phyloP scores from a whole-genome alignment of 371 early-diverging fungal genomes.

The Mycotypha africana region DNA sequence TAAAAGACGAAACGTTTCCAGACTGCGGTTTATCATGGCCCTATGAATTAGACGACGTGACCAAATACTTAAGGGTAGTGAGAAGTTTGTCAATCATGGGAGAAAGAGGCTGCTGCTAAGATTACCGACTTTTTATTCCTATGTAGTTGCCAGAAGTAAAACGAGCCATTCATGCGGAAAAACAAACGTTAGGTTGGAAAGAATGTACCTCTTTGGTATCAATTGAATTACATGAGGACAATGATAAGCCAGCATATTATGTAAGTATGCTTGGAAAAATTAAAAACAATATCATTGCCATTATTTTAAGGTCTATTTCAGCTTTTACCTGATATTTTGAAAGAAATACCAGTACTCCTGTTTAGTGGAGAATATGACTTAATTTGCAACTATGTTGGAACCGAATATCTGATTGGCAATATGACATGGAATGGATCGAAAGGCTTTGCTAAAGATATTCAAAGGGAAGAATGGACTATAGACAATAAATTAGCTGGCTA shows the following conservation, averaged over 20 bases:
- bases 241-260: slow-evolving; percentile 40
- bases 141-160: slow-evolving; percentile 50
- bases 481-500: slow-evolving; percentile 53
- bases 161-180: slow-evolving; percentile 54
- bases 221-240: slow-evolving; percentile 39
- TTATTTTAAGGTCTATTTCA: slow-evolving; percentile 1
- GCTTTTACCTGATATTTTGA: slow-evolving; percentile 50
- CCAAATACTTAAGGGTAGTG: slow-evolving; percentile 53
- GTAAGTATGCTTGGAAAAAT: slow-evolving; percentile 29
- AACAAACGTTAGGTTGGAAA: slow-evolving; percentile 44
- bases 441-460: slow-evolving; percentile 49
- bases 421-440: slow-evolving; percentile 70
- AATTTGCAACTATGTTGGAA: slow-evolving; percentile 77
- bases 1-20: slow-evolving; percentile 51
- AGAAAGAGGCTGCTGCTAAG: too few relatives aligned
- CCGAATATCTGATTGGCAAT: slow-evolving; percentile 60
- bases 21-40: slow-evolving; percentile 80
- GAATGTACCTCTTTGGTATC: slow-evolving; percentile 62
- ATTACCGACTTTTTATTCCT: not conserved
- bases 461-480: slow-evolving; percentile 46
- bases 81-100: too few relatives aligned
- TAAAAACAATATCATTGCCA: not conserved
- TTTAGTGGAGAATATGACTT: slow-evolving; percentile 80
- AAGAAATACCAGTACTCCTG: slow-evolving; percentile 49
- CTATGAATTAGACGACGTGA: slow-evolving; percentile 54